A percentile compares a stretch with the other conserved stretches of the same genome.
phyloP scores from a whole-genome alignment of 108 stramenopile genomes.

The Epipyxis sp. region DNA sequence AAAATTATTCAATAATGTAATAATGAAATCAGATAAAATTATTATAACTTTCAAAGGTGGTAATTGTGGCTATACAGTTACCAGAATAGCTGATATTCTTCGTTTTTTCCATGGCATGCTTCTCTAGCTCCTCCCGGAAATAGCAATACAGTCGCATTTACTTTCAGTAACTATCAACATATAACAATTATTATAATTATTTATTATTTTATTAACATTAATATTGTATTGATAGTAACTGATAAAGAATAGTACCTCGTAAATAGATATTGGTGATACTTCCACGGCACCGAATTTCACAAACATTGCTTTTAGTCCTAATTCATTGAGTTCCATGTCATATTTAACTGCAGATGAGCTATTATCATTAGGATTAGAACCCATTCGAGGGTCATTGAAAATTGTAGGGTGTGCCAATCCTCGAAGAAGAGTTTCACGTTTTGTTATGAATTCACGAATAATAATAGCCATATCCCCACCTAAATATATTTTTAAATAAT shows the following conservation, averaged over 20 bases:
- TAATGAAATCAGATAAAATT: too few relatives aligned
- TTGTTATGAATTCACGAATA: slow-evolving; percentile 63
- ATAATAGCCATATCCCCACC: slow-evolving; percentile 69
- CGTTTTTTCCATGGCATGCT: slow-evolving; percentile 69
- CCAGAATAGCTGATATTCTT: slow-evolving; percentile 81
- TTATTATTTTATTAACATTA: not conserved
- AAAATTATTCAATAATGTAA: too few relatives aligned
- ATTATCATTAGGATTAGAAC: too few relatives aligned
- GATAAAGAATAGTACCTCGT: slow-evolving; percentile 32
- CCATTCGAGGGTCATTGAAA: too few relatives aligned
- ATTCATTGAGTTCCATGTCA: too few relatives aligned
- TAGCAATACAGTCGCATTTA: slow-evolving; percentile 70
- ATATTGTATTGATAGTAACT: too few relatives aligned
- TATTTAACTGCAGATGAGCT: too few relatives aligned
- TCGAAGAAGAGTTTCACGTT: slow-evolving; percentile 59
- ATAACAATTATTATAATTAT: not conserved
- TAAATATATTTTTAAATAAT: too few relatives aligned
- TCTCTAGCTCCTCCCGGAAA: slow-evolving; percentile 88
- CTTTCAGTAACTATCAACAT: slow-evolving; percentile 62
- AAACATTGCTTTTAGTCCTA: too few relatives aligned
- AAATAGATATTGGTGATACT: slow-evolving; percentile 82
- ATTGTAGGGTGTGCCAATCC: slow-evolving; percentile 77
- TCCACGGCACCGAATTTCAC: slow-evolving; percentile 79
- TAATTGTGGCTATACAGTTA: too few relatives aligned
- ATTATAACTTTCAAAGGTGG: too few relatives aligned